Percentiles rank a stretch among this genome's conserved stretches.
Evolutionary conservation across 106 monocot genomes (phyloP).

Genomic region (Allium fistulosum): DNA sequence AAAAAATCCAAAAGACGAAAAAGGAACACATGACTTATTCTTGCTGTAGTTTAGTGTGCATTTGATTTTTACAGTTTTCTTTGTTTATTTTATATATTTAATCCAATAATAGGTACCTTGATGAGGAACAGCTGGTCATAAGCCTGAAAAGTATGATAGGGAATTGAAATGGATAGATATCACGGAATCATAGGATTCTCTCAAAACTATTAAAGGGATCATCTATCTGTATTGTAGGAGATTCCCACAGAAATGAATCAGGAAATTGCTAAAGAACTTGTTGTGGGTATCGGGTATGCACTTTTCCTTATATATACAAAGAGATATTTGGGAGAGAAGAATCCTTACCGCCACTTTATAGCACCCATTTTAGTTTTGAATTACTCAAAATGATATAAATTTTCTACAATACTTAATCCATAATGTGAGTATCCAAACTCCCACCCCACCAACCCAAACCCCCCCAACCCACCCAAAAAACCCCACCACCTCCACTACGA

Average conservation of each 20-base stretch:
- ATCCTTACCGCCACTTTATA: too few species aligned
- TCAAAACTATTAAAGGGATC: conserved; percentile 83
- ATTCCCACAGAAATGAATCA: conserved; percentile 81
- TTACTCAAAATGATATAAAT: too few species aligned
- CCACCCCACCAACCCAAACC: too few species aligned
- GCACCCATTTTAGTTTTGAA: too few species aligned
- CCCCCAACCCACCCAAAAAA: too few species aligned
- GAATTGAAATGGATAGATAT: conserved; percentile 87
- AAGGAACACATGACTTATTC: not conserved
- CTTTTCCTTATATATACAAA: too few species aligned
- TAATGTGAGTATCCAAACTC: too few species aligned
- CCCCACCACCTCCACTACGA: too few species aligned
- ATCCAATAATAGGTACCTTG: conserved; percentile 60
- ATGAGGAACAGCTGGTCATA: conserved; percentile 81
- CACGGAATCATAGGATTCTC: conserved; percentile 84
- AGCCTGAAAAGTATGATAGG: conserved; percentile 57
- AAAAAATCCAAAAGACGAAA: too few species aligned
- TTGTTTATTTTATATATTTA: not conserved
- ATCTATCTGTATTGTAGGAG: conserved; percentile 70
- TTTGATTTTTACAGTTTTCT: not conserved
- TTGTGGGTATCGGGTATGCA: too few species aligned
- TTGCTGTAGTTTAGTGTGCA: too few species aligned
- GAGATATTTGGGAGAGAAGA: conserved; percentile 78
- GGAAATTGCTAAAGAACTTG: conserved; percentile 61
- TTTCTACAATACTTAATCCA: too few species aligned